These are phyloP conservation scores for Xylariaceae sp. DNA, from an alignment of 2,329 filamentous ascomycete species.

Conservation along the genomic window DNA sequence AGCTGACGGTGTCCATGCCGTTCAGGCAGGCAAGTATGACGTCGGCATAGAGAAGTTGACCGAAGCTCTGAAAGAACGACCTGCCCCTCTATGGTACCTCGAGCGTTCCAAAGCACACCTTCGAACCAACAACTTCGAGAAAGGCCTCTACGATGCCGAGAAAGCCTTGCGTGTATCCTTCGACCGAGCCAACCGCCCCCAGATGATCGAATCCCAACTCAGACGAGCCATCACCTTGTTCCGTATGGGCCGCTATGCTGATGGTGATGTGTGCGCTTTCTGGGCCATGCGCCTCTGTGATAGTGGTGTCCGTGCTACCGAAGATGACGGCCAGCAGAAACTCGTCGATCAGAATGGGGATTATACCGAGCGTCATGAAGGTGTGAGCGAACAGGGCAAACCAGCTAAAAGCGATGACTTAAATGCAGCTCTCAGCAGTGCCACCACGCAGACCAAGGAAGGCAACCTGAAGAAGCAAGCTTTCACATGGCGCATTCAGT, in stretches of 20 bases:
- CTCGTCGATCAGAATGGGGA: slow-evolving; percentile 44
- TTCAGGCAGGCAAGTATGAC: slow-evolving; percentile 59
- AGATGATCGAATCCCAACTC: slow-evolving; percentile 78
- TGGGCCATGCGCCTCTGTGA: slow-evolving; percentile 48
- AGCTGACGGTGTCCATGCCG: slow-evolving; percentile 60
- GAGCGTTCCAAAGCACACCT: slow-evolving; percentile 77
- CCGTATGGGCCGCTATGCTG: slow-evolving; percentile 65
- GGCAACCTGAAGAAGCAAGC: slow-evolving; percentile 36
- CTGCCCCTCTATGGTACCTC: slow-evolving; percentile 74
- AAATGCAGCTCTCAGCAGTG: slow-evolving; percentile 18
- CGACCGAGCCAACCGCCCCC: slow-evolving; percentile 67
- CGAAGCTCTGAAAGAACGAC: slow-evolving; percentile 59
- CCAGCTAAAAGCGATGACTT: slow-evolving; percentile 17
- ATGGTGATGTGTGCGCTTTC: slow-evolving; percentile 68
- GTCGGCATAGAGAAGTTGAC: slow-evolving; percentile 67
- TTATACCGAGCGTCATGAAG: slow-evolving; percentile 40
- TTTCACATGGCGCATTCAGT: slow-evolving; percentile 44
- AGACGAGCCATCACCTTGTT: slow-evolving; percentile 72
- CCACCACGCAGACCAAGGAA: slow-evolving; percentile 20
- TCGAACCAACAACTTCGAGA: slow-evolving; percentile 55
- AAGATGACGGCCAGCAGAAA: slow-evolving; percentile 35
- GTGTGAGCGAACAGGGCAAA: slow-evolving; percentile 26
- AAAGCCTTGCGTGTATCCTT: slow-evolving; percentile 58
- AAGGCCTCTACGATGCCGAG: slow-evolving; percentile 68
- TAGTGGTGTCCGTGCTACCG: slow-evolving; percentile 35